These are phyloP conservation scores for Populus hybrid DNA, from an alignment of 441 rosid species.

Conservation along the genomic window DNA sequence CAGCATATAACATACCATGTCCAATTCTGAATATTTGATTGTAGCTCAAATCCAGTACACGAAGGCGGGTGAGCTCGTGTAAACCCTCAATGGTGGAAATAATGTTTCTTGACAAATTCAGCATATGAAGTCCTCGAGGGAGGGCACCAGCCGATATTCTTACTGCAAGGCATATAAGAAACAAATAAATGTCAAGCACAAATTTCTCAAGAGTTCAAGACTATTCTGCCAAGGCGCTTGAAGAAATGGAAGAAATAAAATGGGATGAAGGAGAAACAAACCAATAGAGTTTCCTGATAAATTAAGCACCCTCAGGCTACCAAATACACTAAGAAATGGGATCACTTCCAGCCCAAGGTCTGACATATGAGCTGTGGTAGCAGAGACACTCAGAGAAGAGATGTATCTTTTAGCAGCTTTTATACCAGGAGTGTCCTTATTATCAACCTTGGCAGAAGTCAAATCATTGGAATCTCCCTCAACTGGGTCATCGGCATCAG, in stretches of 20 bases:
- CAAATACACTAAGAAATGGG: constrained; percentile 78
- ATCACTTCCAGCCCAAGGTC: constrained; percentile 67
- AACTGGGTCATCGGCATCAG: constrained; percentile 27
- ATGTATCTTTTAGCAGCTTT: constrained; percentile 81
- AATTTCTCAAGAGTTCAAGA: not conserved
- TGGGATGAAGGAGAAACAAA: constrained; percentile 23
- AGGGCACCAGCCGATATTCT: constrained; percentile 85
- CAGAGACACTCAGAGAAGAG: constrained; percentile 57
- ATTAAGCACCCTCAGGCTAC: constrained; percentile 74
- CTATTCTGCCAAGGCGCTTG: not conserved
- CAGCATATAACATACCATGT: constrained; percentile 58
- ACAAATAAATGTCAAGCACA: constrained; percentile 6
- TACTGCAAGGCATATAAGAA: constrained; percentile 32
- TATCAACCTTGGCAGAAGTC: constrained; percentile 44
- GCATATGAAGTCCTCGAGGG: constrained; percentile 82
- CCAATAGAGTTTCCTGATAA: constrained; percentile 92
- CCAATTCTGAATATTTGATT: constrained; percentile 80
- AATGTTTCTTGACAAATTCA: constrained; percentile 80
- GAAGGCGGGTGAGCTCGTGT: constrained; percentile 88
- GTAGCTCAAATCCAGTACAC: constrained; percentile 89
- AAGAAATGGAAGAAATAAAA: constrained; percentile 7
- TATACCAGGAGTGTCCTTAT: constrained; percentile 52
- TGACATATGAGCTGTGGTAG: constrained; percentile 74
- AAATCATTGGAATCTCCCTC: constrained; percentile 34
- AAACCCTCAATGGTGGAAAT: constrained; percentile 85